Conservation (phyloP, 306 rosid genomes). For the Vigna radiata region DNA sequence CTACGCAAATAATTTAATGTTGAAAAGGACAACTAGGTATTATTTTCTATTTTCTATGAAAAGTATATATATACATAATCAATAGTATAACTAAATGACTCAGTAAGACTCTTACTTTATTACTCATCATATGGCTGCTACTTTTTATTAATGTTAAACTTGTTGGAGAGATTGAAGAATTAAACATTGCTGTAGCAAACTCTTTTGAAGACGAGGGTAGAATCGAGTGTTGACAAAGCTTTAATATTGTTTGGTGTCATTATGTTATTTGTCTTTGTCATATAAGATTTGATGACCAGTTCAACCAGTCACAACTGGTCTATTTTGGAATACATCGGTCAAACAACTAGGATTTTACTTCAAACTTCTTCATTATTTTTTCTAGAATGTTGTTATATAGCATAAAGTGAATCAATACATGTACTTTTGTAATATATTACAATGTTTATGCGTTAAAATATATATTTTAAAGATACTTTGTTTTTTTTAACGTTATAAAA, state of each 20-base stretch:
- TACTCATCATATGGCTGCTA: constrained; percentile 1
- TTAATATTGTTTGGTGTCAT: no score
- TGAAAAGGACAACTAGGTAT: not conserved
- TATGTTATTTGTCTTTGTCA: not conserved
- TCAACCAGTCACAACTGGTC: not conserved
- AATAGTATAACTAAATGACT: not conserved
- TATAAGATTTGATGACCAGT: not conserved
- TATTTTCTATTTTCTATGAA: not conserved
- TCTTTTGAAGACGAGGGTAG: not conserved
- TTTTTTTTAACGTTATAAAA: no score
- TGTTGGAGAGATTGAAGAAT: no score
- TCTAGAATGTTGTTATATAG: no score
- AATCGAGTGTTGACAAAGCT: not conserved
- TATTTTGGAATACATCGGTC: not conserved
- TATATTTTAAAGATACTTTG: no score
- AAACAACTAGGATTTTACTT: not conserved
- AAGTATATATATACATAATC: not conserved
- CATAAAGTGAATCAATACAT: no score
- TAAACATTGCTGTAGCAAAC: not conserved
- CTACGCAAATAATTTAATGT: not conserved
- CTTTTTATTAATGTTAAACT: not conserved
- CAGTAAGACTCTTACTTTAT: not conserved
- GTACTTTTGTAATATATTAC: no score
- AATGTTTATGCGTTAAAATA: no score
- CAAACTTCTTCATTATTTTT: no score